Percentiles rank a stretch among this genome's conserved stretches.
These are phyloP conservation scores for Tylopilus sp. DNA, from an alignment of 1,284 basidiomycete genomes.

Conservation along the genomic window DNA sequence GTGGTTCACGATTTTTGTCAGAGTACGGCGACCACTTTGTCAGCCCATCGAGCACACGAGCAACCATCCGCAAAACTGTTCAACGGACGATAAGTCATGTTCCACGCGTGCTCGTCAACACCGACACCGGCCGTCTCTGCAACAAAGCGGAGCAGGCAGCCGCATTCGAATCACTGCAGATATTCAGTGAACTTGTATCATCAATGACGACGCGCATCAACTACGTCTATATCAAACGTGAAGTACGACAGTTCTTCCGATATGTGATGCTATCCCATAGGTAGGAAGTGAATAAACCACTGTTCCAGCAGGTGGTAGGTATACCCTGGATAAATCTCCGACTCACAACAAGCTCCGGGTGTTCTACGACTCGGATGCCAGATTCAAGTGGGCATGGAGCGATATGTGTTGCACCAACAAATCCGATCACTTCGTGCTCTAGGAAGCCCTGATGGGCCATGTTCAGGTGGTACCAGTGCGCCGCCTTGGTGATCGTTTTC, in stretches of 20 bases:
- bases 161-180: not conserved
- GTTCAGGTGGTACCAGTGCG: not conserved
- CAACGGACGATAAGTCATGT: not conserved
- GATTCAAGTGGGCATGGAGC: not conserved
- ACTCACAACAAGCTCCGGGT: not conserved
- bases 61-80: not conserved
- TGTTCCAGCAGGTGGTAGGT: not conserved
- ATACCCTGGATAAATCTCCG: not conserved
- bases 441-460: not conserved
- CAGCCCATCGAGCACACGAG: not conserved
- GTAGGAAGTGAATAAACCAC: not conserved
- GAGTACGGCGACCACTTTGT: not conserved
- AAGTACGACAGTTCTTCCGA: not conserved
- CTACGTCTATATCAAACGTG: not conserved
- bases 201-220: not conserved
- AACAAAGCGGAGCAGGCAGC: not conserved
- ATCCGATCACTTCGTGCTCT: not conserved
- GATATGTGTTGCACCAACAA: not conserved
- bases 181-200: not conserved
- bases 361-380: not conserved
- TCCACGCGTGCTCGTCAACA: not conserved
- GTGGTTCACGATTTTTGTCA: not conserved
- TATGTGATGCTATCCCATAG: not conserved
- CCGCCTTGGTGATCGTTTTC: not conserved
- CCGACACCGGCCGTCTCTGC: not conserved